phyloP scores from a whole-genome alignment of 192 early-diverging fungal species.

The Linnemannia zychae region DNA sequence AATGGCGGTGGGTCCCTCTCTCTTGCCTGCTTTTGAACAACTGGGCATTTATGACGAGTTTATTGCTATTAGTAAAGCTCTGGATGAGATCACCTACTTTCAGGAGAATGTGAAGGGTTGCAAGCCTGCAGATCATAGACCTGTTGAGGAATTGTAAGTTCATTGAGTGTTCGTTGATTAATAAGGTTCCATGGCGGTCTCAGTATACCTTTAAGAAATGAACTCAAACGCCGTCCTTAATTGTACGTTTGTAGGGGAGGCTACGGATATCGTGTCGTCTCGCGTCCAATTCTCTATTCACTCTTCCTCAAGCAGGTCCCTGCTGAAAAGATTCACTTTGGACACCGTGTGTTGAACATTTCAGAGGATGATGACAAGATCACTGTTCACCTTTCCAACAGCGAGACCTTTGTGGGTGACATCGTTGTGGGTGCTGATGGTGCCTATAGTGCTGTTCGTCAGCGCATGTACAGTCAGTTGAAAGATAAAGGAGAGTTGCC shows the following conservation, averaged over 20 bases:
- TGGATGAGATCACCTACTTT: background rate
- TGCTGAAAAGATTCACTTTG: background rate
- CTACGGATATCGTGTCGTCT: background rate
- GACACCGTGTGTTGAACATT: background rate
- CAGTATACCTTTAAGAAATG: no score
- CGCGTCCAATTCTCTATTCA: background rate
- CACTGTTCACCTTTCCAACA: background rate
- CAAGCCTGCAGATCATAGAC: no score
- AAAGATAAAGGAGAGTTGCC: background rate
- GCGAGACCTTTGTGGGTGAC: background rate
- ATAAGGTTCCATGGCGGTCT: no score
- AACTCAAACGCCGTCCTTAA: no score
- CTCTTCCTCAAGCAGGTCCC: background rate
- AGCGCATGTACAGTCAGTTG: conserved; percentile 4
- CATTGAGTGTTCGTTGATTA: background rate
- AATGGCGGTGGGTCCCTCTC: background rate
- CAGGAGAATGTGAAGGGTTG: no score
- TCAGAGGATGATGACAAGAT: background rate
- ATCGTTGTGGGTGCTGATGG: conserved; percentile 24
- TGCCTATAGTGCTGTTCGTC: conserved; percentile 2
- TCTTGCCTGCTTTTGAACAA: conserved; percentile 3
- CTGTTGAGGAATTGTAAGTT: no score
- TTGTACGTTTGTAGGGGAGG: background rate
- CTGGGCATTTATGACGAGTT: conserved; percentile 3
- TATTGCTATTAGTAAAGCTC: background rate